Base-by-base conservation (phyloP, 768 basidiomycete species). In the Paxillus involutus region DNA sequence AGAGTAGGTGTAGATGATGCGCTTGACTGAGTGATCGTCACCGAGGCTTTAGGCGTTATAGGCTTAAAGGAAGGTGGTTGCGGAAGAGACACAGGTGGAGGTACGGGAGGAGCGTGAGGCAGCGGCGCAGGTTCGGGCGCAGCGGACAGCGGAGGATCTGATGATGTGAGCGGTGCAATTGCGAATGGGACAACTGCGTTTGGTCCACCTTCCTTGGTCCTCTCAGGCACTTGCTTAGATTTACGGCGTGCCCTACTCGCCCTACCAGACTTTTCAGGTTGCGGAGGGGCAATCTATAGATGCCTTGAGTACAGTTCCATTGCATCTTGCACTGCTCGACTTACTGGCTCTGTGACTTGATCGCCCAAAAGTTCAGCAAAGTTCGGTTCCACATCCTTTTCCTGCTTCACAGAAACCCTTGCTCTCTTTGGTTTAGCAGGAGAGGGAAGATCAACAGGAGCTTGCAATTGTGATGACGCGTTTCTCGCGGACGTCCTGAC, bases 1-100 rank as follows among this genome's bases (percentile, higher is more conserved):
- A 71, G 64, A 17, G 69, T 71, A 40, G 69, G 71, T 10, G 71
- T 70, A 26, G 69, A 59, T 8, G 69, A 71, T 41, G 65, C 56
- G 35, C 54, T 52, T 2, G 69, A 69, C 35, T 70, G 71, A 12
- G 71, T 70, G 54, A 72, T 69, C 1, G 65, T 72, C 30, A 70
- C 61, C 12, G 69, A 69, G n/a, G 69, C 64, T 47, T 70, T 72
- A 33, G 69, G 69, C 33, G 69, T 71, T 44, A 49, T 52, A 24
- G 70, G 70, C 19, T 72, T 60, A 30, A 24, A 24, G 12, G 58
- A 37, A 7, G 24, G 17, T 3, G 59, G 12, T 50, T 59, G 68
- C 26, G 37, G 33, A 45, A 57, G 37, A 13, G 49, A 29, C 16
- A 49, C 44, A 43, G 53, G 48, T 9, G 44, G 58, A 21, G 48